These are phyloP conservation scores for Fistulifera solaris DNA, from an alignment of 108 stramenopile species.

Conservation along the genomic window DNA sequence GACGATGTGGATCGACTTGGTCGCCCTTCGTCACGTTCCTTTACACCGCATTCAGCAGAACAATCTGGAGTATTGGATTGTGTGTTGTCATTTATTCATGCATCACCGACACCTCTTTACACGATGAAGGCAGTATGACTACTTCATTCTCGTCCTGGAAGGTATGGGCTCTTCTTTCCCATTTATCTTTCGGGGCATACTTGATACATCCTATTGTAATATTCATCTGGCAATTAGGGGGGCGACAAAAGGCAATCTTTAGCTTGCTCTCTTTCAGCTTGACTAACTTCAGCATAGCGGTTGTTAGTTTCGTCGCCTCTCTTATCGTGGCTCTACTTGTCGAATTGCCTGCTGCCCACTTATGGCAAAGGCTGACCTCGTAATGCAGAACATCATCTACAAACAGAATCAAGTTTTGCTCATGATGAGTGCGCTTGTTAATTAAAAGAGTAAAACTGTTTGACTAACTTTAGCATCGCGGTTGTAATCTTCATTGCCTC, in stretches of 20 bases:
- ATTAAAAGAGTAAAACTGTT: too few species aligned
- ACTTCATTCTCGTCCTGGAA: constrained; percentile 23
- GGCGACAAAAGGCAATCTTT: constrained; percentile 24
- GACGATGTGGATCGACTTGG: constrained; percentile 36
- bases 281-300: constrained; percentile 20
- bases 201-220: constrained; percentile 51
- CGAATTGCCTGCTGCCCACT: constrained; percentile 24
- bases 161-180: constrained; percentile 39
- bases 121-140: constrained; percentile 6
- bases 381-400: too few species aligned
- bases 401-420: too few species aligned
- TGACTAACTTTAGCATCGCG: too few species aligned
- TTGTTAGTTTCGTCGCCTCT: constrained; percentile 29
- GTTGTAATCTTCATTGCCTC: too few species aligned
- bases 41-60: constrained; percentile 27
- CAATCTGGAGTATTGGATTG: constrained; percentile 31
- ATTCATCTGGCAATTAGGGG: constrained; percentile 32
- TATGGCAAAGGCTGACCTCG: constrained; percentile 1
- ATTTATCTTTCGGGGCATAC: constrained; percentile 38
- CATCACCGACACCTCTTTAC: constrained; percentile 6
- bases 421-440: too few species aligned
- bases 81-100: constrained; percentile 25
- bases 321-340: constrained; percentile 20
- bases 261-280: constrained; percentile 23
- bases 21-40: constrained; percentile 15